Base-by-base conservation (phyloP, 371 early-diverging fungal species). In the Mucor irregularis region DNA sequence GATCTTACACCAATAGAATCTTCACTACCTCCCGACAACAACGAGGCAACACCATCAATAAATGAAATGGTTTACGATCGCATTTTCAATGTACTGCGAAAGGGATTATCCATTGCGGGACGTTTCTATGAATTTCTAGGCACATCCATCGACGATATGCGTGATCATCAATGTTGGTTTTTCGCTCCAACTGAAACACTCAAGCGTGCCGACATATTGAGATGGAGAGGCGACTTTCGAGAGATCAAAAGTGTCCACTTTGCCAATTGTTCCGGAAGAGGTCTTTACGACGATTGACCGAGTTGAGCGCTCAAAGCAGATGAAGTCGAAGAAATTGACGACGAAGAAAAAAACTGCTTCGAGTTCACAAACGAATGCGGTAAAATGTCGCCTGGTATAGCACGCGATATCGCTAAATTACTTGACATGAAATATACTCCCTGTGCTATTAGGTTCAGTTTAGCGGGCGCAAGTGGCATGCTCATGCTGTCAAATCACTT, bases 361-460 rank as follows among this genome's bases (percentile, higher is more conserved):
- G 62, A 39, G 7, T 90, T 71, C 53, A 81, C 90, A 8, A 90
- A 89, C 57, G 94, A 94, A 1, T 83, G 88, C 34, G 94, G 94
- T 0, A 64, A 66, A 21, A 82, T 93, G 21, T 80, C 86, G 0
- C 44, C 51, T 9, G 48, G 42, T 4, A 50, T 87, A 14, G 87
- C 86, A 0, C 56, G 72, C 42, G 61, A 68, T 7, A 74, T 66
- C 7, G 30, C 42, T 55, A 68, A 16, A 45, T 21, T 43, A 2
- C 62, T 29, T 45, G 66, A 29, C 30, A 81, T 53, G 64, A 69
- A 60, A 50, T 53, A 68, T 58, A 55, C 74, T 1, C 91, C 93
- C 0, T 69, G 76, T 9, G 95, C 91, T 0, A 84, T 88, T 47
- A 90, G 91, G 61, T 80, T 93, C 14, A 82, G 91, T 16, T 65